phyloP scores from a whole-genome alignment of 371 early-diverging fungal genomes.

The Saksenaea oblongispora region DNA sequence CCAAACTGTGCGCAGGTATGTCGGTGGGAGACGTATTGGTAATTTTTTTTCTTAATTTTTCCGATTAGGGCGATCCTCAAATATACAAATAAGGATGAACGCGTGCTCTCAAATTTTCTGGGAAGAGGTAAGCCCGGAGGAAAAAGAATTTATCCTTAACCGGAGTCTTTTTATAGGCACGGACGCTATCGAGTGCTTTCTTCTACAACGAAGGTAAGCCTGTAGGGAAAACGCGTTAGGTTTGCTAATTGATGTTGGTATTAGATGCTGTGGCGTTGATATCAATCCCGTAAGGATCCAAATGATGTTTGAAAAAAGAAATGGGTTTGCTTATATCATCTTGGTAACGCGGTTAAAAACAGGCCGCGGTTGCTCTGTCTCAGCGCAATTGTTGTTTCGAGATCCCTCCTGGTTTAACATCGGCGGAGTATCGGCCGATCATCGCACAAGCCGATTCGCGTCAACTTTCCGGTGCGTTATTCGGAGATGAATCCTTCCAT shows the following conservation, averaged over 20 bases:
- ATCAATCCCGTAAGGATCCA: constrained; percentile 74
- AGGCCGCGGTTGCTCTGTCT: constrained; percentile 82
- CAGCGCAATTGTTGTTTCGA: constrained; percentile 87
- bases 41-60: background rate
- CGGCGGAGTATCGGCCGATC: constrained; percentile 80
- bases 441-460: constrained; percentile 83
- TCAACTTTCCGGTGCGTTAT: constrained; percentile 56
- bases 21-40: background rate
- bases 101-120: constrained; percentile 87
- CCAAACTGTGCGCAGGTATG: constrained; percentile 82
- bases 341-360: background rate
- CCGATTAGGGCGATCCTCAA: constrained; percentile 67
- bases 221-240: background rate
- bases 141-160: background rate
- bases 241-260: background rate
- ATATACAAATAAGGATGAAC: constrained; percentile 74
- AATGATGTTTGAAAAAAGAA: background rate
- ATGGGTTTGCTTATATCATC: background rate
- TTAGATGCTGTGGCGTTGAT: constrained; percentile 81
- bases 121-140: constrained; percentile 69
- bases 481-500: constrained; percentile 72
- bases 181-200: constrained; percentile 90
- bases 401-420: constrained; percentile 67
- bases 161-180: constrained; percentile 49
- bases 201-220: constrained; percentile 71